Evolutionary conservation across 1,284 basidiomycete genomes (phyloP).

Genomic region (Paramarasmius palmivorus): DNA sequence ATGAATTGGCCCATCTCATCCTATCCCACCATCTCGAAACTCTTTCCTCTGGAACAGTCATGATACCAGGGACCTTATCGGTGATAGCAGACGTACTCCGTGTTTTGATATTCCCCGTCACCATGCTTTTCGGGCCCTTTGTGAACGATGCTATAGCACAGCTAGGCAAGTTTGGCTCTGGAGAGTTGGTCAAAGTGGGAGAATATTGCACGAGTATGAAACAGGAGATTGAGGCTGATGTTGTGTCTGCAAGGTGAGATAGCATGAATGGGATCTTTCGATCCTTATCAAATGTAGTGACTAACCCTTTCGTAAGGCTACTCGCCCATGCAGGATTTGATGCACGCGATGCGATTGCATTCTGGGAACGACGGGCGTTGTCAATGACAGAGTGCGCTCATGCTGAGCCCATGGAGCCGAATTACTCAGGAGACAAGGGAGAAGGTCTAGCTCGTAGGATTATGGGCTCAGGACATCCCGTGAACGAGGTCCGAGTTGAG

Average conservation of each 20-base stretch:
- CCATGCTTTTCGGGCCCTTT: conserved; percentile 88
- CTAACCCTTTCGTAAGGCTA: conserved; percentile 50
- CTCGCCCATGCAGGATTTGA: conserved; percentile 87
- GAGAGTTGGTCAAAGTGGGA: conserved; percentile 70
- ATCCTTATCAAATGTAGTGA: conserved; percentile 5
- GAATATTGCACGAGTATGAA: conserved; percentile 71
- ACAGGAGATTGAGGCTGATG: conserved; percentile 87
- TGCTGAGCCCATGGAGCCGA: conserved; percentile 22
- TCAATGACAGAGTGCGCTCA: conserved; percentile 18
- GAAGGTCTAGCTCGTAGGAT: conserved; percentile 32
- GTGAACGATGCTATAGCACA: conserved; percentile 88
- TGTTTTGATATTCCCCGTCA: conserved; percentile 81
- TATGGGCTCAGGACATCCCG: conserved; percentile 60
- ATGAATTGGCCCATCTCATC: conserved; percentile 86
- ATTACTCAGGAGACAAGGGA: conserved; percentile 28
- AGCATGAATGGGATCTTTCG: conserved; percentile 16
- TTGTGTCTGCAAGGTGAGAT: conserved; percentile 75
- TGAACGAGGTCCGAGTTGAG: conserved; percentile 57
- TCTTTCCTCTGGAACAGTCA: conserved; percentile 77
- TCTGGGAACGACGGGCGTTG: conserved; percentile 60
- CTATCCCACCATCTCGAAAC: conserved; percentile 90
- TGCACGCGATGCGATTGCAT: conserved; percentile 69
- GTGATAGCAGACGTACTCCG: conserved; percentile 75
- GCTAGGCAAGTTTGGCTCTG: conserved; percentile 71
- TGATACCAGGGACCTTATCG: conserved; percentile 79